Evolutionary conservation across 2,329 filamentous ascomycete genomes (phyloP), one percentile per base, ranked within the genome.

Genomic region (Pseudocercospora ulei): DNA sequence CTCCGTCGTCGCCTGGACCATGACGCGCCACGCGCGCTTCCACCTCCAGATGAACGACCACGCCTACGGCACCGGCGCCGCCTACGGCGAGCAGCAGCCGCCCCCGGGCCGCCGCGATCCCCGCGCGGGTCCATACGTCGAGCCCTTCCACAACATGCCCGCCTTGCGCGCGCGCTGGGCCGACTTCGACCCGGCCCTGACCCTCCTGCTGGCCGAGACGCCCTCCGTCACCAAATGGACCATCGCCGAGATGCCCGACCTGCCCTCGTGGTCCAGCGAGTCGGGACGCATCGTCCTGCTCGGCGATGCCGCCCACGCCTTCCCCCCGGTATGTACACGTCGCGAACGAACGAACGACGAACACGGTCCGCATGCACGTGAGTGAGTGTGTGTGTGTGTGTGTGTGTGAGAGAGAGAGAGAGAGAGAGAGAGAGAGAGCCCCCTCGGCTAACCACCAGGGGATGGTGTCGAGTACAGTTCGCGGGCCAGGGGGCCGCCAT

Each of bases 41-140:
- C 40, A 43, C 29, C 8, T 43, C 13, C 40, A 43, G 16, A 18
- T 43, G 33, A 43, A 38, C 28, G 40, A 43, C 18, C 40, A 43
- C 13, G 18, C 13, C 1, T 38, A 43, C 20, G 35, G 28, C 1
- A 13, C 37, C n/a, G 35, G 29, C 4, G 5, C 24, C 7, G 24
- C 28, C 3, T 43, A 43, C 23, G 29, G 23, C 9, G 17, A 33
- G 20, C 16, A 17, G 20, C 30, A 13, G 17, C 9, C 6, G 13
- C 12, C 2, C n/a, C n/a, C n/a, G n/a, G n/a, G n/a, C n/a, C n/a
- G n/a, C n/a, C n/a, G n/a, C n/a, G n/a, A n/a, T n/a, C n/a, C n/a
- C n/a, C n/a, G n/a, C n/a, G n/a, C n/a, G n/a, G n/a, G n/a, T n/a
- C n/a, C n/a, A n/a, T 17, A 31, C 9, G 14, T 43, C 7, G 18